These are phyloP conservation scores for Phylloboletellus chloephorus DNA, from an alignment of 1,284 basidiomycete genomes.

Conservation along the genomic window DNA sequence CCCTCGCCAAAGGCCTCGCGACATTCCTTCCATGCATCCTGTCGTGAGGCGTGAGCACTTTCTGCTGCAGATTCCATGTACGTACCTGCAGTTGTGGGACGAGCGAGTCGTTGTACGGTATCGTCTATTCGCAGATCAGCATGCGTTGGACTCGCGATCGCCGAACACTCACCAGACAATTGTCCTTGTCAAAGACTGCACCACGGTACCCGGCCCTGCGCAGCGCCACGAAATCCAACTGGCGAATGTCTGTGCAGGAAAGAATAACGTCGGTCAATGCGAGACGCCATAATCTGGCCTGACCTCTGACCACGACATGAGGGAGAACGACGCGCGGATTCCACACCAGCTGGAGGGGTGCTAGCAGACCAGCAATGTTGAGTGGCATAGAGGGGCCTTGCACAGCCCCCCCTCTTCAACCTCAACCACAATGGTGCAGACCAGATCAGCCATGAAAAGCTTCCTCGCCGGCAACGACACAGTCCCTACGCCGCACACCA, in stretches of 20 bases:
- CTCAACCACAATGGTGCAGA: background rate
- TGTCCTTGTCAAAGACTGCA: slow-evolving; percentile 95
- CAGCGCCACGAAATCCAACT: slow-evolving; percentile 81
- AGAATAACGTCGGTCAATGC: slow-evolving; percentile 3
- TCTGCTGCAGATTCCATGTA: slow-evolving; percentile 4
- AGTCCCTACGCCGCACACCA: too few species aligned
- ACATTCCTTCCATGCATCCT: slow-evolving; percentile 80
- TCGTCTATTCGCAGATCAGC: slow-evolving; percentile 47
- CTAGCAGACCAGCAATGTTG: slow-evolving; percentile 74
- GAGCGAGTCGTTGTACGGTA: slow-evolving; percentile 67
- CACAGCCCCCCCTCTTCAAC: slow-evolving; percentile 10
- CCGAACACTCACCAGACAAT: slow-evolving; percentile 70
- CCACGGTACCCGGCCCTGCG: slow-evolving; percentile 76
- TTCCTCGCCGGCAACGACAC: too few species aligned
- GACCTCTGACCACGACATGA: slow-evolving; percentile 68
- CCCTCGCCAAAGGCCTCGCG: slow-evolving; percentile 67
- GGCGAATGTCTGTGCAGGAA: slow-evolving; percentile 73
- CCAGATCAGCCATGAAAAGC: background rate
- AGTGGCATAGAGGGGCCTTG: slow-evolving; percentile 52
- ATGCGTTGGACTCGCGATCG: background rate
- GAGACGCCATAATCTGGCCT: slow-evolving; percentile 13
- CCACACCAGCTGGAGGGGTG: slow-evolving; percentile 68
- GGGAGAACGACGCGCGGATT: slow-evolving; percentile 75
- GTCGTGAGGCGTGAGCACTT: slow-evolving; percentile 13
- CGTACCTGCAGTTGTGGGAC: slow-evolving; percentile 67